These are phyloP conservation scores for Didymella segeticola DNA, from an alignment of 2,329 filamentous ascomycete genomes.

Conservation along the genomic window DNA sequence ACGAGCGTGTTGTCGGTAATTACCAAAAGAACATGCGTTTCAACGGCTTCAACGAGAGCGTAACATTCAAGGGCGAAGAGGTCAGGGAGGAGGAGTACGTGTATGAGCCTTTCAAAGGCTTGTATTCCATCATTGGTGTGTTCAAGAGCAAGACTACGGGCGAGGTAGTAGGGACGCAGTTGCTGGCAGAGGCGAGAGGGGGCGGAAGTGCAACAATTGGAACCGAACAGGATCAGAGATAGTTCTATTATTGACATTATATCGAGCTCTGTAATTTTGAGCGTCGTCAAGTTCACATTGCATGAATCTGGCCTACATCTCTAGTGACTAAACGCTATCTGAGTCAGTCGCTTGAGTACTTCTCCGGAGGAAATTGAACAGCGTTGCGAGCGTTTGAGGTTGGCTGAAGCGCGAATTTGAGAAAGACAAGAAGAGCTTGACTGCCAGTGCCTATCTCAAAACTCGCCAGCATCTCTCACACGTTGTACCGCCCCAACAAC, in stretches of 20 bases:
- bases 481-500: constrained; percentile 64
- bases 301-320: too few relatives aligned
- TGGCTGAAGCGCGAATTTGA: neutral
- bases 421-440: neutral
- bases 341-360: too few relatives aligned
- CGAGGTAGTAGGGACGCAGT: constrained; percentile 58
- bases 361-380: too few relatives aligned
- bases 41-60: constrained; percentile 57
- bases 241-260: neutral
- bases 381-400: neutral
- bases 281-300: neutral
- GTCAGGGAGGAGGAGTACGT: constrained; percentile 62
- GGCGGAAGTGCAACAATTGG: constrained; percentile 61
- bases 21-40: constrained; percentile 63
- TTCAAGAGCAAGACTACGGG: constrained; percentile 59
- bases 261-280: neutral
- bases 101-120: constrained; percentile 60
- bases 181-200: constrained; percentile 61
- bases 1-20: constrained; percentile 55
- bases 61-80: constrained; percentile 51
- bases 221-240: constrained; percentile 20
- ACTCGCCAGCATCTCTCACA: constrained; percentile 63
- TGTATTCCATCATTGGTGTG: constrained; percentile 53
- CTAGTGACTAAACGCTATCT: too few relatives aligned
- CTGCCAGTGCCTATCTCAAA: constrained; percentile 43